Base-by-base conservation (phyloP, 495 filamentous ascomycete species). In the Neurospora sp. region DNA sequence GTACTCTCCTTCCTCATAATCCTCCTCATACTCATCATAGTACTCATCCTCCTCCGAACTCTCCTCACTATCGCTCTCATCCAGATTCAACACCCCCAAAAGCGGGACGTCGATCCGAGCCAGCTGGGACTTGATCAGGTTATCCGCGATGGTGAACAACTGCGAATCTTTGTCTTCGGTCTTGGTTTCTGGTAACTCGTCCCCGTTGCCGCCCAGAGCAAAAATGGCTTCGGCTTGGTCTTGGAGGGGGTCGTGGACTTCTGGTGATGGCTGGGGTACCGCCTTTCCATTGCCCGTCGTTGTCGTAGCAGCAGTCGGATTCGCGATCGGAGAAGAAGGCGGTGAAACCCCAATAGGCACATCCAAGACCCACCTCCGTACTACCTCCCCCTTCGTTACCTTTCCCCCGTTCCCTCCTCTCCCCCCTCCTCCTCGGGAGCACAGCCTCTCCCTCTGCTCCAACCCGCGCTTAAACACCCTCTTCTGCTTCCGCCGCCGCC, bases 41-140 rank as follows among this genome's bases (percentile, higher is more conserved):
- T 40, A 69, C 21, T 70, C 69, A 19, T 70, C 34, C 17, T 73
- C 71, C 36, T 48, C 40, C 74, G 37, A 71, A 74, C 74, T 71
- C 76, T 79, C 70, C 72, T 80, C 79, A 15, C 74, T 78, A 17
- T 81, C 81, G 71, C 79, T 81, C 66, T 80, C 78, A 31, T 82
- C 80, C 70, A 82, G 80, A 17, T 74, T 76, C 54, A 82, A 70
- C 34, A 73, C 73, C 21, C 81, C 79, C 66, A 82, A 69, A 59
- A 82, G 34, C 45, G 80, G 81, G 38, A 82, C 76, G n/a, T 81
- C 79, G 38, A 79, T 76, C 69, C 76, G 54, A 34, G 77, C 76
- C 71, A 81, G 71, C 66, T 82, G 80, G 45, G 77, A 80, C 73
- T 78, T 82, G 76, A 82, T 82, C 19, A 82, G 45, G 43, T 81